Base-by-base conservation (phyloP, 768 basidiomycete genomes). In the Kwoniella europaea region DNA sequence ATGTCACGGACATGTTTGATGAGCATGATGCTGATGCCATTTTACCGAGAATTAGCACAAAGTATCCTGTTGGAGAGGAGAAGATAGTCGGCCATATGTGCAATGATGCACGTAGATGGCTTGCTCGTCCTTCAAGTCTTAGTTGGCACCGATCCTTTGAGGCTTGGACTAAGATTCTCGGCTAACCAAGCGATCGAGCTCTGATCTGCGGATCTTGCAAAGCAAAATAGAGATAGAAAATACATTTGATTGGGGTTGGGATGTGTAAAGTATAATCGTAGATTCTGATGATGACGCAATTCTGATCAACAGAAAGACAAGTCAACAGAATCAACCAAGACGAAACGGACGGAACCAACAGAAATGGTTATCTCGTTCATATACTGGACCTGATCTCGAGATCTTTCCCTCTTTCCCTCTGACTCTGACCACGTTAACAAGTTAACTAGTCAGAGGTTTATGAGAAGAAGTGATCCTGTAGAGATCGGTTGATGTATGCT, bases 401-500 rank as follows among this genome's bases (percentile, higher is more conserved):
- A 50, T 50, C 18, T 0, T 4, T 50, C 35, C 35, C 18, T 50
- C 13, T 6, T 50, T 18, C 46, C 46, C 46, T 15, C 46, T 50
- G 46, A 50, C 46, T 50, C 46, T 60, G 59, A 60, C 42, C 29
- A 2, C 22, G 10, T 64, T 20, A 43, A 55, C 50, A 43, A 15
- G 24, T 44, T 35, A 27, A 55, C n/a, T 24, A 60, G 20, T 41
- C 15, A 60, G 42, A 27, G 35, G 42, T 41, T 18, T n/a, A 16
- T 41, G 59, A 4, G 12, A 24, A 18, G 13, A 22, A 10, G 46
- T 20, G 27, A 9, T 15, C 5, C 43, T 10, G 15, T 9, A 62
- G 24, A 16, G 16, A 13, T 46, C 15, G 12, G 41, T 69, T 35
- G 43, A 7, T 70, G 15, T 70, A 43, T 52, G 68, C 68, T 70